A percentile compares a stretch with the other conserved stretches of the same genome.
Conservation (phyloP, 2,329 filamentous ascomycete species). For the Pezicula rhizophila region DNA sequence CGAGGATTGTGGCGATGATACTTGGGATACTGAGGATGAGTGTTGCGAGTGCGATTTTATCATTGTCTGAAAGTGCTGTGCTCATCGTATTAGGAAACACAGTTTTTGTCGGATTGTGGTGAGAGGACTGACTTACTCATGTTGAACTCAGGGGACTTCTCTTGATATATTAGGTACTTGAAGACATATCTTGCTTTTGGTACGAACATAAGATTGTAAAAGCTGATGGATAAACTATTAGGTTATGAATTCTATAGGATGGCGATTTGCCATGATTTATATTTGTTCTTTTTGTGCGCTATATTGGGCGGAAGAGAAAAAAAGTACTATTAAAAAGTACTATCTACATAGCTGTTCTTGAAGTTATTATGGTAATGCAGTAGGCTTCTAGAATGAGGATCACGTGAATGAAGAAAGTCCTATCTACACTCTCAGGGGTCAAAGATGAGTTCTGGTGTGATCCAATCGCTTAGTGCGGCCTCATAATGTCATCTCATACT, state of each 20-base stretch:
- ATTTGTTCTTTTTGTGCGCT: too few relatives aligned
- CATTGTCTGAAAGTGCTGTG: constrained; percentile 7
- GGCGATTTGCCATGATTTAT: background rate
- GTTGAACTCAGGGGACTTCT: background rate
- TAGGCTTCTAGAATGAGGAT: background rate
- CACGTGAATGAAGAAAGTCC: background rate
- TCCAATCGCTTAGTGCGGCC: too few relatives aligned
- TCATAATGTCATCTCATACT: too few relatives aligned
- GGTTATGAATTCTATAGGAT: background rate
- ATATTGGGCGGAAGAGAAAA: background rate
- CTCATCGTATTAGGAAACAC: background rate
- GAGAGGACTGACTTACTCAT: constrained; percentile 9
- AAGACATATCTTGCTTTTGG: background rate
- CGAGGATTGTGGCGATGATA: constrained; percentile 11
- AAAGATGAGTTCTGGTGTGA: background rate
- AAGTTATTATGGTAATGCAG: background rate
- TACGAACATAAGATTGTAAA: background rate
- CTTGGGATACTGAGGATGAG: constrained; percentile 12
- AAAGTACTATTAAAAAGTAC: background rate
- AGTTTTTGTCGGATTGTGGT: background rate
- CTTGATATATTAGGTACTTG: background rate
- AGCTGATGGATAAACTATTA: background rate
- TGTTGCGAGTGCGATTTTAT: constrained; percentile 9
- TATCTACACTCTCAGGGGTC: background rate
- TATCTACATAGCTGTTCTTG: background rate